Percentiles rank a stretch among this genome's conserved stretches.
Evolutionary conservation across 2,329 filamentous ascomycete genomes (phyloP).

Genomic region (Colletotrichum sp.): DNA sequence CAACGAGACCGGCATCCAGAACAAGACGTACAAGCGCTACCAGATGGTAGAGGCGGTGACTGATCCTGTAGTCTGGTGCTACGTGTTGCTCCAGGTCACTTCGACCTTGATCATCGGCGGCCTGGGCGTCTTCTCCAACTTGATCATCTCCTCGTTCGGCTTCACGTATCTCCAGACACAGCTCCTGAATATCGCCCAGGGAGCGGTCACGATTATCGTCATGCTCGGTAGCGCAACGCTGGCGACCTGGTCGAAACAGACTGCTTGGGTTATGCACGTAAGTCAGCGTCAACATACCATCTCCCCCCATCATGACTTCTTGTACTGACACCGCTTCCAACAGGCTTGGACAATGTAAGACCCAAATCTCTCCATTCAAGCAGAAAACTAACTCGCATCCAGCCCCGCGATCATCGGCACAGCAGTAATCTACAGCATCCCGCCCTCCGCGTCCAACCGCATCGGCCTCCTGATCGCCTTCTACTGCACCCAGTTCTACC

Average conservation of each 20-base stretch:
- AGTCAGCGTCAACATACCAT: background rate
- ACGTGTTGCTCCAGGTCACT: slow-evolving; percentile 62
- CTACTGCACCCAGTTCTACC: slow-evolving; percentile 49
- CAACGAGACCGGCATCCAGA: slow-evolving; percentile 80
- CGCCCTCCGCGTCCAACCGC: slow-evolving; percentile 30
- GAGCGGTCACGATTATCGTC: slow-evolving; percentile 43
- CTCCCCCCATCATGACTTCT: slow-evolving; percentile 58
- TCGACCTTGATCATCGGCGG: slow-evolving; percentile 69
- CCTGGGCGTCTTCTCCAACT: slow-evolving; percentile 67
- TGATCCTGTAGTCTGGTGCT: slow-evolving; percentile 62
- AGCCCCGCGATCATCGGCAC: slow-evolving; percentile 35
- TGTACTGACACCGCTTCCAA: slow-evolving; percentile 53
- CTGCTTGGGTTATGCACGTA: slow-evolving; percentile 46
- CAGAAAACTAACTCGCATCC: background rate
- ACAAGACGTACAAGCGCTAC: slow-evolving; percentile 69
- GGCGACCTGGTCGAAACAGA: slow-evolving; percentile 56
- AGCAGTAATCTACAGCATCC: slow-evolving; percentile 41
- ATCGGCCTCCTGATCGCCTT: slow-evolving; percentile 43
- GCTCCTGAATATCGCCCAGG: slow-evolving; percentile 53
- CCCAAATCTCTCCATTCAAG: background rate
- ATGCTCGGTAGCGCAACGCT: slow-evolving; percentile 46
- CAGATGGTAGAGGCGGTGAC: slow-evolving; percentile 61
- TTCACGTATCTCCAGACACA: slow-evolving; percentile 63
- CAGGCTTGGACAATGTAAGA: background rate
- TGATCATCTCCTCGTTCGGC: slow-evolving; percentile 67